phyloP scores from a whole-genome alignment of 2,329 filamentous ascomycete species.

The Pseudocercospora eumusae region DNA sequence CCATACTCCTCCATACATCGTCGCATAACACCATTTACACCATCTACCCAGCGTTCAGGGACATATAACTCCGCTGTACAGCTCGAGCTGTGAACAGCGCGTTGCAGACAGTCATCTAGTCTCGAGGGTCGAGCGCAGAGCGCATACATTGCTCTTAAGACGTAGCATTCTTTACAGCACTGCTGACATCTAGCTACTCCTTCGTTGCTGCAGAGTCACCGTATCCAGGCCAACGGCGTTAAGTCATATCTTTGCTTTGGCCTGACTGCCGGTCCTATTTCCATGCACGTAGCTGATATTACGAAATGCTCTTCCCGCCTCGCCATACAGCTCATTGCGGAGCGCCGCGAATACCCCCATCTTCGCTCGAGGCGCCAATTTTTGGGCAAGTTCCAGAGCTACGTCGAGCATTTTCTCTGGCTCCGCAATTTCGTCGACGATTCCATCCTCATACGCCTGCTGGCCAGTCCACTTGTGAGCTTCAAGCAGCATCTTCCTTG shows the following conservation, averaged over 20 bases:
- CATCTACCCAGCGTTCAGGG: too few relatives aligned
- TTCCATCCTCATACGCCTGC: slow-evolving; percentile 54
- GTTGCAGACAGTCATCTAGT: too few relatives aligned
- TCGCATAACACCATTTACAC: too few relatives aligned
- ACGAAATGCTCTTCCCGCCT: slow-evolving; percentile 54
- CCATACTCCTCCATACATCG: too few relatives aligned
- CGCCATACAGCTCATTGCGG: slow-evolving; percentile 56
- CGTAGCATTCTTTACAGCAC: too few relatives aligned
- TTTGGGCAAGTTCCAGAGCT: slow-evolving; percentile 49
- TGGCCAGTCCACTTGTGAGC: slow-evolving; percentile 58
- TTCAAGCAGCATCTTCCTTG: slow-evolving; percentile 58
- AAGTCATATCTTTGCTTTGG: slow-evolving; percentile 52
- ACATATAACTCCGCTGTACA: too few relatives aligned
- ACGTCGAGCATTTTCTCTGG: slow-evolving; percentile 53
- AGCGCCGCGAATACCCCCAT: slow-evolving; percentile 56
- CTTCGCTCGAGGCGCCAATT: slow-evolving; percentile 46
- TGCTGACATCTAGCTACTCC: neutral
- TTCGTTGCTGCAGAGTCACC: neutral
- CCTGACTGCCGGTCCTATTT: slow-evolving; percentile 44
- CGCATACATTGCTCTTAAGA: too few relatives aligned
- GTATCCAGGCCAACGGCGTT: too few relatives aligned
- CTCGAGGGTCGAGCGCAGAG: too few relatives aligned
- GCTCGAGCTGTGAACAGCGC: too few relatives aligned
- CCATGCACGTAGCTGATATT: slow-evolving; percentile 58
- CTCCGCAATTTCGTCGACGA: slow-evolving; percentile 55